Evolutionary conservation across 371 early-diverging fungal genomes (phyloP).

Genomic region (Apophysomyces variabilis): DNA sequence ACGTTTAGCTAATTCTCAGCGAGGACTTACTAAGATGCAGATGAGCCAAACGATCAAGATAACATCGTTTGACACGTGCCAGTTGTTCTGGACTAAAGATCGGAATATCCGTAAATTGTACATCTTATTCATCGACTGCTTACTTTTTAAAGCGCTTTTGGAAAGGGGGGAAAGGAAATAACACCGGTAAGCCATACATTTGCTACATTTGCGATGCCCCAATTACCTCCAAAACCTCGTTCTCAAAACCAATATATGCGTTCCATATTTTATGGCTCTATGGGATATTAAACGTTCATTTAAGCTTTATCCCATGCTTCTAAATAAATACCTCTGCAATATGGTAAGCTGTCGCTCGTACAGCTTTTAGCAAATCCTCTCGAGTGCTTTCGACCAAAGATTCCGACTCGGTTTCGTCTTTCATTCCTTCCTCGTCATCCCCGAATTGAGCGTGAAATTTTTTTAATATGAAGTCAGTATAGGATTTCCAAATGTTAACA

Average conservation of each 20-base stretch:
- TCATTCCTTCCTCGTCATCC: constrained; percentile 28
- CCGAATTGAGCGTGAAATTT: constrained; percentile 34
- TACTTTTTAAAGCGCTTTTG: constrained; percentile 16
- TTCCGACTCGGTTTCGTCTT: constrained; percentile 22
- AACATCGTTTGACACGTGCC: constrained; percentile 38
- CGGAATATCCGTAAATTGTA: background rate
- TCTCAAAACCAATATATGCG: constrained; percentile 56
- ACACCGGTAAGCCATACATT: background rate
- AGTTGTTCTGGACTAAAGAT: constrained; percentile 25
- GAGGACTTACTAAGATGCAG: constrained; percentile 53
- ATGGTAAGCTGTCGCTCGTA: constrained; percentile 51
- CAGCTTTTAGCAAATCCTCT: constrained; percentile 41
- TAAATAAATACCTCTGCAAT: constrained; percentile 37
- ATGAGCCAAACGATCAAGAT: constrained; percentile 47
- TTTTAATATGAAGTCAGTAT: constrained; percentile 47
- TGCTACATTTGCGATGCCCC: constrained; percentile 19
- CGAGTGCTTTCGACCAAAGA: constrained; percentile 38
- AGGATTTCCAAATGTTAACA: constrained; percentile 62
- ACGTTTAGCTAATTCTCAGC: background rate
- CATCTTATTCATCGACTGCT: background rate
- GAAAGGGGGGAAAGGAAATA: background rate
- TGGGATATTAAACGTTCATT: constrained; percentile 9
- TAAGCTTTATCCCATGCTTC: background rate
- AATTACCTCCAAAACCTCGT: constrained; percentile 35
- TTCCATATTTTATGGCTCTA: constrained; percentile 66